Evolutionary conservation across 2,329 filamentous ascomycete genomes (phyloP).

Genomic region (Penicillium capsulatum): DNA sequence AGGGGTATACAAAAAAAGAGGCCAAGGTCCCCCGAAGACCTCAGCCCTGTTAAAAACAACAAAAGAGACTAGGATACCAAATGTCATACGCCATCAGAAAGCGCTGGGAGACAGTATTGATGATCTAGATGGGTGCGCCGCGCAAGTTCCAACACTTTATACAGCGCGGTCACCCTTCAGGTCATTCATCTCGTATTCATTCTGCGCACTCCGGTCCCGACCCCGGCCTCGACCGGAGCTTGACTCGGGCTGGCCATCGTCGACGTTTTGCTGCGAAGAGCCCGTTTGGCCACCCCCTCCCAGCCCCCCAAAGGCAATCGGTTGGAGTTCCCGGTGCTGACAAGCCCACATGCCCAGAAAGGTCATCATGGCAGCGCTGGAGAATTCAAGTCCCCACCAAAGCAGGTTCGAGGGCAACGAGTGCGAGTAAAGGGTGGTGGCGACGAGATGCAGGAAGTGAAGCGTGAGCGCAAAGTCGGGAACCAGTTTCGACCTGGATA

Average conservation of each 20-base stretch:
- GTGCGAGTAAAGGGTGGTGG: constrained; percentile 73
- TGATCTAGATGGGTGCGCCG: too few relatives aligned
- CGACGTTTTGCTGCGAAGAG: constrained; percentile 11
- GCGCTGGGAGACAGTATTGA: too few relatives aligned
- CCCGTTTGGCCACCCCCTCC: constrained; percentile 18
- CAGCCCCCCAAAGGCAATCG: constrained; percentile 77
- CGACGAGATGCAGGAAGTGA: constrained; percentile 73
- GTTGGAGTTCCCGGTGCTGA: constrained; percentile 80
- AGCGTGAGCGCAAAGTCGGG: constrained; percentile 91
- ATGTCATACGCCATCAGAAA: constrained; percentile 13
- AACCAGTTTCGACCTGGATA: constrained; percentile 87
- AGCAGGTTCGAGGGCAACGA: constrained; percentile 71
- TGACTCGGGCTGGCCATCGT: constrained; percentile 20
- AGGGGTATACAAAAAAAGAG: constrained; percentile 29
- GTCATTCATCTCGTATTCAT: constrained; percentile 35
- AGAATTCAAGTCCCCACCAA: constrained; percentile 75
- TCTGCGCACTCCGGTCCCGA: constrained; percentile 25
- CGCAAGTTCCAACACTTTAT: constrained; percentile 16
- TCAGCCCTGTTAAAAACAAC: constrained; percentile 8
- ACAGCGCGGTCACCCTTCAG: constrained; percentile 33
- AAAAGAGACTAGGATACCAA: constrained; percentile 7
- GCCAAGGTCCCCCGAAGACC: constrained; percentile 1
- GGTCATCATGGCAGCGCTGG: constrained; percentile 60
- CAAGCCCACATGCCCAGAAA: constrained; percentile 83
- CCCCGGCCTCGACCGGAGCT: constrained; percentile 31